Percentiles rank a stretch among this genome's conserved stretches.
phyloP scores from a whole-genome alignment of 495 filamentous ascomycete species.

The Podospora didyma region DNA sequence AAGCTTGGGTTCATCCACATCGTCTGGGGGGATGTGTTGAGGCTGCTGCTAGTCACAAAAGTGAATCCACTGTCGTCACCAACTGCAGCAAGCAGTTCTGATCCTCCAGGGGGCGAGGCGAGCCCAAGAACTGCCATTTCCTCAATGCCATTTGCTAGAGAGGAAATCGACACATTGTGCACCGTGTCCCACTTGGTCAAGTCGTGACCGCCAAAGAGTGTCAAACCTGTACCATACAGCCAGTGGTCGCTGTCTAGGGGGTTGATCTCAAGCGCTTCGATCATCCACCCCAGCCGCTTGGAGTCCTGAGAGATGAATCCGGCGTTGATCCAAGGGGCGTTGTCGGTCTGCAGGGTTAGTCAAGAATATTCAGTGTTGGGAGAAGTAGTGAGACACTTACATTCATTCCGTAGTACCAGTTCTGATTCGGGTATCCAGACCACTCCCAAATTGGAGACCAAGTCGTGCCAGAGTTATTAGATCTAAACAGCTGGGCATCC shows the following conservation, averaged over 20 bases:
- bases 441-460: conserved; percentile 53
- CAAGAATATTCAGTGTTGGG: conserved; percentile 11
- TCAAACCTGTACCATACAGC: conserved; percentile 55
- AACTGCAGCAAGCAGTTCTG: conserved; percentile 52
- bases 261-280: conserved; percentile 57
- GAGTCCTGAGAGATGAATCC: conserved; percentile 43
- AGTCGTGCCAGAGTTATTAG: conserved; percentile 48
- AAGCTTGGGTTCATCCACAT: conserved; percentile 50
- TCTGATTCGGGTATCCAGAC: conserved; percentile 42
- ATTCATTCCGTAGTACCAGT: conserved; percentile 39
- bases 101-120: conserved; percentile 47
- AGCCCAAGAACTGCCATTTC: conserved; percentile 53
- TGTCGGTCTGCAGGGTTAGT: conserved; percentile 24
- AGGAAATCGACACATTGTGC: conserved; percentile 47
- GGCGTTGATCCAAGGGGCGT: conserved; percentile 46
- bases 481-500: conserved; percentile 52
- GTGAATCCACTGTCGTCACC: conserved; percentile 59
- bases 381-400: conserved; percentile 26
- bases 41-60: conserved; percentile 33
- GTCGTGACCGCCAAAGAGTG: conserved; percentile 51
- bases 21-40: conserved; percentile 44
- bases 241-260: conserved; percentile 58
- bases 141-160: conserved; percentile 56
- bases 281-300: conserved; percentile 60
- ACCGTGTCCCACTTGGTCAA: conserved; percentile 47